Evolutionary conservation across 306 rosid species (phyloP), one percentile per base, ranked within the genome.

Genomic region (Vachellia pachyceras): DNA sequence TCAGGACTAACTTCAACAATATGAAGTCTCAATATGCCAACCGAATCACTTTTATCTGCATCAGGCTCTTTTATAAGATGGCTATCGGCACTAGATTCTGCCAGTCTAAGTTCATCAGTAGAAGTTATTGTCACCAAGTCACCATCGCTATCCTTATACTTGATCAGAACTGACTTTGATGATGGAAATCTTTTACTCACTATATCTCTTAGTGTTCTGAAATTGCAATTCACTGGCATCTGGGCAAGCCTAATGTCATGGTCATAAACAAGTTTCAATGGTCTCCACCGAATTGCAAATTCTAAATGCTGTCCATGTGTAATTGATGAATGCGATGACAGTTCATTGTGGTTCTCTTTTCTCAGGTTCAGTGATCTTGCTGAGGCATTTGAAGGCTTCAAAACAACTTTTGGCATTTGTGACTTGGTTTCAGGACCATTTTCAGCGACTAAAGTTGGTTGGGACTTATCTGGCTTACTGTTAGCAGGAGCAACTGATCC

Each of bases 161-260:
- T 95, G 86, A 95, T 85, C 89, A 95, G 84, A 79, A 95, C 93
- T 10, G 96, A 90, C 86, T 89, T 89, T 20, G 99, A 91, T 0
- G 99, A 90, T 6, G 97, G 96, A 85, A 95, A 95, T 46, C 98
- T 86, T 71, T 95, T 89, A 71, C 91, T 83, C 44, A 96, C 98
- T 17, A 84, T 69, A 72, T 93, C 98, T 81, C 98, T 90, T 22
- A 92, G 87, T 2, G 84, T 73, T 77, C 85, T 83, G 72, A 86
- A 86, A 83, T 69, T 50, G 79, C 89, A 86, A 65, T 86, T 86
- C 37, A 77, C 83, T 0, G 97, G 97, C 94, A 96, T 93, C 87
- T 88, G 93, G 15, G 97, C 86, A 55, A 92, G 97, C 89, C 99
- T 93, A 52, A 96, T 96, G 88, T 96, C 99, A 82, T 96, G 99